These are phyloP conservation scores for Hamamelis virginiana DNA, from an alignment of 164 flowering plant species.

Conservation along the genomic window DNA sequence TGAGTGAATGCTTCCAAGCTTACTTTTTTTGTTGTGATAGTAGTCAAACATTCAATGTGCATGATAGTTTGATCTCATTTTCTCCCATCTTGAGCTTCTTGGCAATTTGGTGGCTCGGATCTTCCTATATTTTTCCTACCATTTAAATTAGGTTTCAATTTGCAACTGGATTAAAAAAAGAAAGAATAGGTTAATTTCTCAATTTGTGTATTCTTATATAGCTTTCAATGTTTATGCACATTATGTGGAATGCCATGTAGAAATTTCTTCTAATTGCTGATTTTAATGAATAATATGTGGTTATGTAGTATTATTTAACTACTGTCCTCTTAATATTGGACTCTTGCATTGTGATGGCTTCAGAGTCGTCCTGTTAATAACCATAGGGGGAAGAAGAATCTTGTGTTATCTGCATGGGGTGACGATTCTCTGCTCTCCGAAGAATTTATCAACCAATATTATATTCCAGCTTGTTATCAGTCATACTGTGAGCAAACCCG, in stretches of 20 bases:
- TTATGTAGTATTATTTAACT: neutral
- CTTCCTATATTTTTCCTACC: neutral
- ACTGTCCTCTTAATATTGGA: conserved; percentile 10
- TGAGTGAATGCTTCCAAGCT: neutral
- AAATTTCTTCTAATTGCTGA: neutral
- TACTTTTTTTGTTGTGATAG: neutral
- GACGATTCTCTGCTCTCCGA: conserved; percentile 76
- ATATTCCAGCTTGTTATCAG: conserved; percentile 47
- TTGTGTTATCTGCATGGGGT: conserved; percentile 81
- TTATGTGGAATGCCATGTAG: neutral
- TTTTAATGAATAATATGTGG: neutral
- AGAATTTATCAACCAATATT: conserved; percentile 59
- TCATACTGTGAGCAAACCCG: conserved; percentile 74
- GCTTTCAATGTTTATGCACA: neutral
- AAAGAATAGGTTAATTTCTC: neutral
- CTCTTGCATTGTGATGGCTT: conserved; percentile 21
- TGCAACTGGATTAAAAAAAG: neutral
- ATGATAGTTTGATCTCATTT: neutral
- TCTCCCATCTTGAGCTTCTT: neutral
- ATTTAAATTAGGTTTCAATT: no score
- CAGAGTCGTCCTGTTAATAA: conserved; percentile 54
- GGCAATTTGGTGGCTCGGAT: neutral
- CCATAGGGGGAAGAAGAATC: conserved; percentile 78
- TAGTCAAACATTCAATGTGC: neutral
- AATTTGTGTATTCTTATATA: neutral